These are phyloP conservation scores for Gentiana macrophylla DNA, from an alignment of 257 asterid species.

Conservation along the genomic window DNA sequence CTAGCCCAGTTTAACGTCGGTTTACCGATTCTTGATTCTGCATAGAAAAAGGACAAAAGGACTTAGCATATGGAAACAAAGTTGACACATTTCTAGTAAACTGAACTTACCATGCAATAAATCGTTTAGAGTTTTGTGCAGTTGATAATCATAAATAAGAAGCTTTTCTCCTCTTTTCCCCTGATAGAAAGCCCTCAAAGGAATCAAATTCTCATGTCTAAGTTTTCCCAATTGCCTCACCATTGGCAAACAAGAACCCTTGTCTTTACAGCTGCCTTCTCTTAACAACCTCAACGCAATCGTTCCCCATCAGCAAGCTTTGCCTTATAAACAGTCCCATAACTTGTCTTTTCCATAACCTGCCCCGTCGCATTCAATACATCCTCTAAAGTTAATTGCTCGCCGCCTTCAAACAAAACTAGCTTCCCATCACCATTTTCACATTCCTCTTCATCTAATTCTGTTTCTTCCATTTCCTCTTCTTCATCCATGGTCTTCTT, in stretches of 20 bases:
- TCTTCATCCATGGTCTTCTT: constrained; percentile 52
- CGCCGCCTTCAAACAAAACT: constrained; percentile 90
- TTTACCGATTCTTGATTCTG: constrained; percentile 84
- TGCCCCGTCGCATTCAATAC: constrained; percentile 95
- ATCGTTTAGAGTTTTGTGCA: constrained; percentile 66
- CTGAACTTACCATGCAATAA: constrained; percentile 69
- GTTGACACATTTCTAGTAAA: too few relatives aligned
- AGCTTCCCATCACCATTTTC: constrained; percentile 77
- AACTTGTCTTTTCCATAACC: constrained; percentile 88
- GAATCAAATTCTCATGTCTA: constrained; percentile 85
- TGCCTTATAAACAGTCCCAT: constrained; percentile 92
- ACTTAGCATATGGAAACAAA: too few relatives aligned
- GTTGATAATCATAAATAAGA: constrained; percentile 75
- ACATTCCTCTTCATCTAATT: constrained; percentile 45
- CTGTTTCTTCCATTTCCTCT: constrained; percentile 64
- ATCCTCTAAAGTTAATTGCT: constrained; percentile 81
- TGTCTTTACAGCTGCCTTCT: constrained; percentile 83
- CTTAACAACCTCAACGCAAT: constrained; percentile 86
- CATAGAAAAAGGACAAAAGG: constrained; percentile 2
- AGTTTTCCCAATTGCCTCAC: constrained; percentile 71
- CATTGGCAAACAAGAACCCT: constrained; percentile 51
- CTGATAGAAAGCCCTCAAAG: constrained; percentile 91
- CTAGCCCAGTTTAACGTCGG: constrained; percentile 88
- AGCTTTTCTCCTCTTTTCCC: constrained; percentile 98
- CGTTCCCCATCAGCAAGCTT: constrained; percentile 92